phyloP scores from a whole-genome alignment of 2,329 filamentous ascomycete species.

The Neurospora sp. region DNA sequence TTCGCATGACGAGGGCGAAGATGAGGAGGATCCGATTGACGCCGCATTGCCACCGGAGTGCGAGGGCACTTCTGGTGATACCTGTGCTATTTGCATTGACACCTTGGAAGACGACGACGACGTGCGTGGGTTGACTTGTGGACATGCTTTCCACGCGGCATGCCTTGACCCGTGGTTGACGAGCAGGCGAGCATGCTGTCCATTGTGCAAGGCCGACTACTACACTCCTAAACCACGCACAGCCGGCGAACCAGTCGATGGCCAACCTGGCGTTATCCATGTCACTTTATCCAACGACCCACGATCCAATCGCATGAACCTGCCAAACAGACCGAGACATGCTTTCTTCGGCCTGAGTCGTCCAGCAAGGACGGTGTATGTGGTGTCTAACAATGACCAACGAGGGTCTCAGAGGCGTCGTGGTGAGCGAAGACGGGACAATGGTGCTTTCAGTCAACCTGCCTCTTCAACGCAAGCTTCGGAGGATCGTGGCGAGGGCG shows the following conservation, averaged over 20 bases:
- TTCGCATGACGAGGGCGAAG: constrained; percentile 43
- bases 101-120: constrained; percentile 91
- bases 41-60: constrained; percentile 74
- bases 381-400: not conserved
- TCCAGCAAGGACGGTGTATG: constrained; percentile 3
- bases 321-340: constrained; percentile 25
- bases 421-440: not conserved
- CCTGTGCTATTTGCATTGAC: constrained; percentile 94
- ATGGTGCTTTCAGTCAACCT: not conserved
- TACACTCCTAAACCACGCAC: constrained; percentile 86
- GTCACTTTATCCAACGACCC: constrained; percentile 19
- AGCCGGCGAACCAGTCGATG: constrained; percentile 31
- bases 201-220: constrained; percentile 96
- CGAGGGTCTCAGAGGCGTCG: not conserved
- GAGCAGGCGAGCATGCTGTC: constrained; percentile 86
- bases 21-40: constrained; percentile 74
- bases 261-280: constrained; percentile 22
- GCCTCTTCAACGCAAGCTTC: not conserved
- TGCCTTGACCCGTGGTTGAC: constrained; percentile 97
- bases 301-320: constrained; percentile 34
- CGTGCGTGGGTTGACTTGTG: constrained; percentile 84
- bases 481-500: not conserved
- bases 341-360: constrained; percentile 18
- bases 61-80: constrained; percentile 74
- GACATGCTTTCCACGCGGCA: constrained; percentile 94